Evolutionary conservation across 1,139 yeast genomes (phyloP), one percentile per base, ranked within the genome.

Genomic region (Geotrichum citri-aurantii): DNA sequence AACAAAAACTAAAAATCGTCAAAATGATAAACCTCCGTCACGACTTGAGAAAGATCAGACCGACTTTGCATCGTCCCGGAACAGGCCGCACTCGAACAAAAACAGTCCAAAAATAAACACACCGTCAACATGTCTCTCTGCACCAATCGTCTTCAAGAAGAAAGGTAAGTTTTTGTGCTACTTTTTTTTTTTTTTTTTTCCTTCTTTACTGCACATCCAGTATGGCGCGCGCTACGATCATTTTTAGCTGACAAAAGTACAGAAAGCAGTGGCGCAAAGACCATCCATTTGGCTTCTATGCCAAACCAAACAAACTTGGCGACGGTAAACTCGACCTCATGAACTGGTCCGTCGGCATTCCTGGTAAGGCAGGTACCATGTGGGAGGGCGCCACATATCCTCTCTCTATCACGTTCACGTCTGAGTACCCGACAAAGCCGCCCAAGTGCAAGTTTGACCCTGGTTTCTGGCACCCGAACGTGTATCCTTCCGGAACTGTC

Each of bases 261-360:
- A 77, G 98, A 71, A 93, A 92, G 74, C 92, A 88, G 72, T 93
- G 99, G 99, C 84, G 99, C 66, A 93, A 91, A 73, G 97, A 92
- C 71, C 99, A 95, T 72, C 99, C 99, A 0, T 93, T 91, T 73
- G 99, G 99, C 3, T 93, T 93, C 73, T 91, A 77, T 66, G 99
- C 99, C 47, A 90, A 88, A 69, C 99, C 99, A 5, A 72, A 77
- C 49, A 92, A 88, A 71, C 77, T 79, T 17, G 69, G 77, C 2
- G 96, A 91, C 69, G 99, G 99, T 1, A 78, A 91, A 1, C 78
- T 93, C 65, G 92, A 93, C 71, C 78, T 93, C 63, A 88, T 88
- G 69, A 81, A 75, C 68, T 93, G 99, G 99, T 84, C 82, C 26
- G 96, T 97, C 10, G 98, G 98, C 24, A 88, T 93, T 57, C 99